These are phyloP conservation scores for Ustulina deusta DNA, from an alignment of 2,329 filamentous ascomycete species.

Conservation along the genomic window DNA sequence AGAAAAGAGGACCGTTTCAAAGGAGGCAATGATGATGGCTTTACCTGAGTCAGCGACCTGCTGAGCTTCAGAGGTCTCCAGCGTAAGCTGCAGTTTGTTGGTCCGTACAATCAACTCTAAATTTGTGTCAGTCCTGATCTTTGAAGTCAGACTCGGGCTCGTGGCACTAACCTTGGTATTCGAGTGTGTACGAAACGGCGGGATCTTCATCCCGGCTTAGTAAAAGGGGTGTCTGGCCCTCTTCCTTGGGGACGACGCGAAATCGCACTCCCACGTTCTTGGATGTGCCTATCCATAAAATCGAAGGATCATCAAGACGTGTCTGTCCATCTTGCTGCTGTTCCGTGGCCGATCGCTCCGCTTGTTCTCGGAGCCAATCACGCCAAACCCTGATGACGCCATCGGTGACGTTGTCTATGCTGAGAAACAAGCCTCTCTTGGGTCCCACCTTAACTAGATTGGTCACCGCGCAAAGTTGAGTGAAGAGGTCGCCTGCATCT, in stretches of 20 bases:
- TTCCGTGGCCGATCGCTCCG: conserved; percentile 40
- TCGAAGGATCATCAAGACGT: conserved; percentile 48
- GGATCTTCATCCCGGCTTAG: conserved; percentile 70
- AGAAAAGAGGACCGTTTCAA: conserved; percentile 27
- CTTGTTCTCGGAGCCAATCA: conserved; percentile 71
- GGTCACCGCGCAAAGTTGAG: conserved; percentile 76
- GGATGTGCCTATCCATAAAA: conserved; percentile 76
- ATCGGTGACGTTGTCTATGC: conserved; percentile 74
- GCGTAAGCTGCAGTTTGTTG: conserved; percentile 70
- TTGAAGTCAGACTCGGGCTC: neutral
- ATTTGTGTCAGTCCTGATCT: conserved; percentile 30
- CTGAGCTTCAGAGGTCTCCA: conserved; percentile 74
- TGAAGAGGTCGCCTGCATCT: conserved; percentile 78
- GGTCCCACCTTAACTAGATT: conserved; percentile 76
- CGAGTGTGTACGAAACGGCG: conserved; percentile 76
- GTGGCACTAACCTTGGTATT: conserved; percentile 73
- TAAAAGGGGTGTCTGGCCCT: conserved; percentile 64
- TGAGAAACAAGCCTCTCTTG: conserved; percentile 70
- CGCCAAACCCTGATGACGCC: conserved; percentile 78
- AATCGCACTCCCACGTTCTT: conserved; percentile 77
- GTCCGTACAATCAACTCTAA: conserved; percentile 77
- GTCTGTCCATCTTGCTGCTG: conserved; percentile 44
- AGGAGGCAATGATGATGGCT: conserved; percentile 72
- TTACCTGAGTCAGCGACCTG: conserved; percentile 71
- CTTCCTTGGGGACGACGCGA: conserved; percentile 66